Conservation (phyloP, 169 alveolate species). For the Cyclospora cayetanensis region DNA sequence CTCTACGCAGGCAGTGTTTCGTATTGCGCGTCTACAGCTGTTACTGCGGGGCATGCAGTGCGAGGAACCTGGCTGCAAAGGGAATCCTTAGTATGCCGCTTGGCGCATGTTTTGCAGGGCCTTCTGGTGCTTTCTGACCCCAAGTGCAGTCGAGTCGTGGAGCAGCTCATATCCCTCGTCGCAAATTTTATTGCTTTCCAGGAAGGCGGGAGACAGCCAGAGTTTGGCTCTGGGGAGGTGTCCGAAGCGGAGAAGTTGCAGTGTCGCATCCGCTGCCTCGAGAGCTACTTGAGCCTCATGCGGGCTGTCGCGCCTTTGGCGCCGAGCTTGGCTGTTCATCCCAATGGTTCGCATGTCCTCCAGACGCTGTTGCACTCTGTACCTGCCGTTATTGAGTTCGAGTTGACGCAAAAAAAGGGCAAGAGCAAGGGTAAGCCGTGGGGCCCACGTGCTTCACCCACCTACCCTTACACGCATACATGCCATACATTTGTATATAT, state of each 20-base stretch:
- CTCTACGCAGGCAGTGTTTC: too few relatives aligned
- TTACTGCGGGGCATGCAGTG: too few relatives aligned
- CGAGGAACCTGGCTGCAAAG: too few relatives aligned
- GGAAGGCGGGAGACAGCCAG: not conserved
- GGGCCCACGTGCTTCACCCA: too few relatives aligned
- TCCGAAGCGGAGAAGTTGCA: not conserved
- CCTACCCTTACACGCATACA: too few relatives aligned
- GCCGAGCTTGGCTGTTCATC: slow-evolving; percentile 20
- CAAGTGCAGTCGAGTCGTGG: slow-evolving; percentile 46
- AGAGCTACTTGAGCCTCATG: not conserved
- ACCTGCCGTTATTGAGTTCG: slow-evolving; percentile 6
- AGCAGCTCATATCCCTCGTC: slow-evolving; percentile 12
- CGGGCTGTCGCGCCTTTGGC: not conserved
- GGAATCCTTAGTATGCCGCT: too few relatives aligned
- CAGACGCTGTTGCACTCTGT: slow-evolving; percentile 45
- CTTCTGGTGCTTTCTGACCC: slow-evolving; percentile 39
- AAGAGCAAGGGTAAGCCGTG: too few relatives aligned
- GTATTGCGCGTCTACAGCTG: too few relatives aligned
- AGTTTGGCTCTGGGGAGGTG: not conserved
- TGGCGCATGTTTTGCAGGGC: slow-evolving; percentile 2
- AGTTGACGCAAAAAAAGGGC: not conserved
- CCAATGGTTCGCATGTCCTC: slow-evolving; percentile 65
- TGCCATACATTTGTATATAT: too few relatives aligned
- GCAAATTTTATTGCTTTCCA: not conserved
- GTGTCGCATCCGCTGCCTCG: not conserved